phyloP scores from a whole-genome alignment of 148 eudicot species.

The Rhododendron vialii region DNA sequence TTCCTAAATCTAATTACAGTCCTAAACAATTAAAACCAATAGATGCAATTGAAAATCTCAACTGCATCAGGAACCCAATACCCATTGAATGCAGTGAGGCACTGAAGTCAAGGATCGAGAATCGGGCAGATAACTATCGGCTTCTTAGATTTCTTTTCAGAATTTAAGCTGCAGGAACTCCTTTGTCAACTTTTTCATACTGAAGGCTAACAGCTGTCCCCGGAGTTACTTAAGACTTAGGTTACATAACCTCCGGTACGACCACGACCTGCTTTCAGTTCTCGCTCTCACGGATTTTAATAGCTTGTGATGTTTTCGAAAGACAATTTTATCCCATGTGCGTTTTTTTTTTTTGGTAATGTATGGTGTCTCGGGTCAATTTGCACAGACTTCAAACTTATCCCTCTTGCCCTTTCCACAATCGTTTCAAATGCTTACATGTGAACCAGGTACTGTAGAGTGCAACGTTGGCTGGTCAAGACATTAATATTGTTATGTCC shows the following conservation, averaged over 20 bases:
- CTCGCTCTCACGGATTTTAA: too few relatives aligned
- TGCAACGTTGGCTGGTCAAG: too few relatives aligned
- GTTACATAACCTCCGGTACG: not conserved
- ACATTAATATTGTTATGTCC: too few relatives aligned
- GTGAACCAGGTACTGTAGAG: not conserved
- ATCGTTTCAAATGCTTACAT: too few relatives aligned
- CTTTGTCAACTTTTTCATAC: conserved; percentile 1
- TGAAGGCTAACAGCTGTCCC: not conserved
- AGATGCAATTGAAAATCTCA: not conserved
- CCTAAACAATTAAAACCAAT: too few relatives aligned
- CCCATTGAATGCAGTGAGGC: conserved; percentile 2
- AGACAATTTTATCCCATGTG: too few relatives aligned
- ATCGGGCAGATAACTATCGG: not conserved
- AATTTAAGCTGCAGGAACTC: not conserved
- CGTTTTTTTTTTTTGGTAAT: too few relatives aligned
- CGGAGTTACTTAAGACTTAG: not conserved
- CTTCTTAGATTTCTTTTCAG: not conserved
- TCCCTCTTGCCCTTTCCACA: too few relatives aligned
- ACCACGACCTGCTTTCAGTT: not conserved
- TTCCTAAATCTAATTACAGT: too few relatives aligned
- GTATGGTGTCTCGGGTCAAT: too few relatives aligned
- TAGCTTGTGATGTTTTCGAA: not conserved
- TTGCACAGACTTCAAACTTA: too few relatives aligned
- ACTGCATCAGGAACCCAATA: not conserved
- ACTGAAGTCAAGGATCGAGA: not conserved